phyloP scores from a whole-genome alignment of 495 filamentous ascomycete genomes.

The Penicillium antarcticum region DNA sequence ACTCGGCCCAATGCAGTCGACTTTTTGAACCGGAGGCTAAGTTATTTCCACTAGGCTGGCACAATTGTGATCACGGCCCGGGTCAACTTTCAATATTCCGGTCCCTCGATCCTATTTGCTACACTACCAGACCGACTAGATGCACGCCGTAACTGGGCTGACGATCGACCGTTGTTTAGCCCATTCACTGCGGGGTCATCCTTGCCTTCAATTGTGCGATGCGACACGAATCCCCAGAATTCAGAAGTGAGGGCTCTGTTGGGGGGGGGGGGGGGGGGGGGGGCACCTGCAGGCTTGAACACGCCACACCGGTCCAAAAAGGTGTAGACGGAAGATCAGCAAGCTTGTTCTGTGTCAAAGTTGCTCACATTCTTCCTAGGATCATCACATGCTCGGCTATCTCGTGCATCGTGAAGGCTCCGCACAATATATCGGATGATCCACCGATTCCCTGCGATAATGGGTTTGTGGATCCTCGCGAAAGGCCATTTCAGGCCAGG shows the following conservation, averaged over 20 bases:
- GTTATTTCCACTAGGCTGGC: background rate
- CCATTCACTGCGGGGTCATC: constrained; percentile 27
- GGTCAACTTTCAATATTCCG: background rate
- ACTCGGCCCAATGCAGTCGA: background rate
- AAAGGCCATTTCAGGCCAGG: background rate
- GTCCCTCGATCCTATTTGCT: constrained; percentile 1
- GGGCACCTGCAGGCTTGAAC: constrained; percentile 2
- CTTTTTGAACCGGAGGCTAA: background rate
- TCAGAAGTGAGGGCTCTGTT: background rate
- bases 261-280: constrained; percentile 8
- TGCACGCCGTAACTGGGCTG: background rate
- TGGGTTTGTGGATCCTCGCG: background rate
- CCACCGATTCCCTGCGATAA: constrained; percentile 5
- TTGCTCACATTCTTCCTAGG: constrained; percentile 1
- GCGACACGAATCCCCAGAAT: constrained; percentile 13
- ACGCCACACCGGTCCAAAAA: background rate
- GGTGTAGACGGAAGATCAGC: background rate
- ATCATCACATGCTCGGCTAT: constrained; percentile 30
- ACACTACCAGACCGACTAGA: background rate
- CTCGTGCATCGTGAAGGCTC: constrained; percentile 16
- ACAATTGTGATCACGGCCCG: background rate
- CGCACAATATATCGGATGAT: constrained; percentile 16
- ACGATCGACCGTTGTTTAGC: constrained; percentile 15
- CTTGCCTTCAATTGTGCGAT: constrained; percentile 17
- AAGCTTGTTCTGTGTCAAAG: background rate